Evolutionary conservation across 2,329 filamentous ascomycete species (phyloP), one percentile per base, ranked within the genome.

Genomic region (Orbilia brochopaga): DNA sequence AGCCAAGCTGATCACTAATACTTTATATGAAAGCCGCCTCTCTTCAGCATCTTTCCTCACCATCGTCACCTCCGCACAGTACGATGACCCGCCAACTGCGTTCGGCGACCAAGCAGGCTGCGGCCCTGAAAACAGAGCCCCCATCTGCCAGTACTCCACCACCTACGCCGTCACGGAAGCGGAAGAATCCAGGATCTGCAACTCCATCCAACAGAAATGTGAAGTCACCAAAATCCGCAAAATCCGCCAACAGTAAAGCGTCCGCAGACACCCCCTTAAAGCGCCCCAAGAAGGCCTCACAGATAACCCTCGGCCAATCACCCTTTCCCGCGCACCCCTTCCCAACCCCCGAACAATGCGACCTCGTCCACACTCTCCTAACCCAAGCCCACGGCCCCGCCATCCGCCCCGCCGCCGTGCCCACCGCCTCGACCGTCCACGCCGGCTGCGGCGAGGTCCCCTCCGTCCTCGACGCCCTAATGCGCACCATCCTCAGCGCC

Each of bases 321-420:
- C 91, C 90, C 0, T 95, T 88, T 74, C 89, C 90, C 0, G 82
- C 88, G 64, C 88, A 86, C 78, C 75, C 79, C 1, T 84, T 83
- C 62, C 91, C 91, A 0, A 91, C 88, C 0, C 76, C 82, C 0
- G 85, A 87, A 56, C 86, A 90, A 75, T 92, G 90, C 77, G 83
- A 88, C 73, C 83, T 88, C 75, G 88, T 93, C 2, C 85, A 87
- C 62, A 80, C 82, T 0, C 81, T 93, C 1, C 83, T 95, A 0
- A 84, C 86, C 0, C 81, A 82, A 11, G 78, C 86, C 0, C 90
- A 95, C 76, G 89, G 89, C 1, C 82, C 85, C 60, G 83, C 88
- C 13, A 81, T 81, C 52, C 83, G 85, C 1, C 91, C 91, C 0
- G 81, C 85, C n/a, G 84, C 82, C 0, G 86, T 92, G 7, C 88